phyloP scores from a whole-genome alignment of 495 filamentous ascomycete species.

The Lichina pygmaea region DNA sequence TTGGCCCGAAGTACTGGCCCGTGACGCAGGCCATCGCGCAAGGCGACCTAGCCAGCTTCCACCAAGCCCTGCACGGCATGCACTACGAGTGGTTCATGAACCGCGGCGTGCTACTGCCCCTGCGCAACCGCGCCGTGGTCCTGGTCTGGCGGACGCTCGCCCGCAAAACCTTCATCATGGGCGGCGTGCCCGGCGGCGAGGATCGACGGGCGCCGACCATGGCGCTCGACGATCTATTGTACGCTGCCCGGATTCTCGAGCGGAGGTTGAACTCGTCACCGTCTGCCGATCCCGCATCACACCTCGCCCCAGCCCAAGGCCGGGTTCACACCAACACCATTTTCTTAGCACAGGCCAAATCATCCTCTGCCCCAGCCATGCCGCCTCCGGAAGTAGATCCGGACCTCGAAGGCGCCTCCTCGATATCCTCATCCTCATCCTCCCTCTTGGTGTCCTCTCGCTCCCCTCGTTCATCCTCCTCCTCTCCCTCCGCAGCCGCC shows the following conservation, averaged over 20 bases:
- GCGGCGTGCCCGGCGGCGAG: conserved; percentile 22
- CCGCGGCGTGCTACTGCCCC: conserved; percentile 45
- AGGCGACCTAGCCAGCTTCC: conserved; percentile 58
- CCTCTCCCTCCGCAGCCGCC: no score
- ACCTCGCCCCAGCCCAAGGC: no score
- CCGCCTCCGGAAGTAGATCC: conserved; percentile 14
- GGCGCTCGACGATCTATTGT: conserved; percentile 24
- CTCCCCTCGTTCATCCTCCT: no score
- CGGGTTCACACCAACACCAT: no score
- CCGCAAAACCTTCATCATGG: conserved; percentile 45
- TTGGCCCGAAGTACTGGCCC: conserved; percentile 48
- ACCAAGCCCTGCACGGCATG: conserved; percentile 28
- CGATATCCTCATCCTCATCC: no score
- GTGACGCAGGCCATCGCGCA: conserved; percentile 43
- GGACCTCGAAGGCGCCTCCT: conserved; percentile 11
- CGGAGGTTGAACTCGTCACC: background rate
- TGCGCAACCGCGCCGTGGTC: conserved; percentile 47
- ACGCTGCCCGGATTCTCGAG: conserved; percentile 16
- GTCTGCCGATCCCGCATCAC: no score
- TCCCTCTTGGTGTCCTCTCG: no score
- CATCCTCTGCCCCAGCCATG: background rate
- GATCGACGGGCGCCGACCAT: conserved; percentile 25
- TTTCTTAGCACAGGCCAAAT: no score
- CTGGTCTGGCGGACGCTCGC: conserved; percentile 67
- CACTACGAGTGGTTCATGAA: conserved; percentile 41